Evolutionary conservation across 1,139 yeast species (phyloP).

Genomic region (Debaryomyces singareniensis): DNA sequence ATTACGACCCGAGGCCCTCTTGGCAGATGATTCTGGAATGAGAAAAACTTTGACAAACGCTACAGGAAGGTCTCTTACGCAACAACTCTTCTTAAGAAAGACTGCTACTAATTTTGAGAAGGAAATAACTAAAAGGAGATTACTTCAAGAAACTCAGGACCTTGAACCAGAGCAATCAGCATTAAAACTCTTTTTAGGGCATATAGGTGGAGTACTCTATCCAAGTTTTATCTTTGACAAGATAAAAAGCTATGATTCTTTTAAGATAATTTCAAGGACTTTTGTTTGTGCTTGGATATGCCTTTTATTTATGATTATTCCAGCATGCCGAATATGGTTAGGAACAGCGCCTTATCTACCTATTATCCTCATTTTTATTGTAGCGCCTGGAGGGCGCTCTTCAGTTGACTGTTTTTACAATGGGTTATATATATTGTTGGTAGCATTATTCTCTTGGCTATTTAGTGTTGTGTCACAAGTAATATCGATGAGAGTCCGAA

Average conservation of each 20-base stretch:
- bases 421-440: slow-evolving; percentile 6
- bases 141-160: background rate
- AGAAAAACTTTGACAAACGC: background rate
- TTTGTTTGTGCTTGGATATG: slow-evolving; percentile 26
- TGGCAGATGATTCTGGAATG: background rate
- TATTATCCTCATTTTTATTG: slow-evolving; percentile 23
- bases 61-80: background rate
- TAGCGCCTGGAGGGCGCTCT: slow-evolving; percentile 23
- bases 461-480: slow-evolving; percentile 18
- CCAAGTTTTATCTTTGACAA: slow-evolving; percentile 25
- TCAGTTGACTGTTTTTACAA: slow-evolving; percentile 14
- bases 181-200: background rate
- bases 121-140: background rate
- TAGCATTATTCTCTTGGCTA: slow-evolving; percentile 15
- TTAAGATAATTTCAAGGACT: slow-evolving; percentile 19
- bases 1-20: slow-evolving; percentile 1
- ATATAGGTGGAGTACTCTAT: background rate
- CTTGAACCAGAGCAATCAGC: background rate
- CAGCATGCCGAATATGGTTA: slow-evolving; percentile 20
- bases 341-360: slow-evolving; percentile 25
- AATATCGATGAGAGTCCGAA: slow-evolving; percentile 20
- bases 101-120: background rate
- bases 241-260: slow-evolving; percentile 15
- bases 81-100: background rate
- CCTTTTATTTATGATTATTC: slow-evolving; percentile 20